Conservation (phyloP, 768 basidiomycete species). For the Russula sp. region DNA sequence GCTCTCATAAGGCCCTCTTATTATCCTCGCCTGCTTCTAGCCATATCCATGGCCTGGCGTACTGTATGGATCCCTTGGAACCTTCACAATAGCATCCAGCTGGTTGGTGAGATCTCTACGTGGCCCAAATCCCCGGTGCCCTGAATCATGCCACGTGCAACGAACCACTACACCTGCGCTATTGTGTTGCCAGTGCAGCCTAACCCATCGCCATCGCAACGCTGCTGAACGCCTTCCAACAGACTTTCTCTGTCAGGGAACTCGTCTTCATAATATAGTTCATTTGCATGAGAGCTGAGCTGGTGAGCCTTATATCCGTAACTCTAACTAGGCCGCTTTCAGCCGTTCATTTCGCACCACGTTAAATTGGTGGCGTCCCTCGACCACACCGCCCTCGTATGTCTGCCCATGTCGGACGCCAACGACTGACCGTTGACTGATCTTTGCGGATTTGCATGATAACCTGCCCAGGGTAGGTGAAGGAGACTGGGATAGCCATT, state of each 20-base stretch:
- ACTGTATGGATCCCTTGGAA: background rate
- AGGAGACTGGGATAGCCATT: background rate
- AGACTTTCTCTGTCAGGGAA: background rate
- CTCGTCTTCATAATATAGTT: background rate
- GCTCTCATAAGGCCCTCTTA: background rate
- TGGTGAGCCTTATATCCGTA: background rate
- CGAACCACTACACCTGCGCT: background rate
- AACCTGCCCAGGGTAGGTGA: background rate
- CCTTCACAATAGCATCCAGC: background rate
- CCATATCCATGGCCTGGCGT: background rate
- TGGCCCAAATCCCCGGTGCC: background rate
- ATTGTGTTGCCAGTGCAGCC: background rate
- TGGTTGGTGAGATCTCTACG: background rate
- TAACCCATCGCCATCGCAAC: conserved; percentile 7
- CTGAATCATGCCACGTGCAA: background rate
- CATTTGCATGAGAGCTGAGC: background rate
- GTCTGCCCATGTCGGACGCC: background rate
- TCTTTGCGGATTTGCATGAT: background rate
- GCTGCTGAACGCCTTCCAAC: background rate
- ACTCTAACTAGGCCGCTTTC: background rate
- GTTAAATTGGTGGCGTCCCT: background rate
- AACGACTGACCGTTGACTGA: background rate
- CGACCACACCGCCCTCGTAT: no score
- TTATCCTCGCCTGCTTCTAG: background rate
- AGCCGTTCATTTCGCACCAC: background rate